phyloP scores from a whole-genome alignment of 306 rosid genomes.

The Acmispon strigosus region DNA sequence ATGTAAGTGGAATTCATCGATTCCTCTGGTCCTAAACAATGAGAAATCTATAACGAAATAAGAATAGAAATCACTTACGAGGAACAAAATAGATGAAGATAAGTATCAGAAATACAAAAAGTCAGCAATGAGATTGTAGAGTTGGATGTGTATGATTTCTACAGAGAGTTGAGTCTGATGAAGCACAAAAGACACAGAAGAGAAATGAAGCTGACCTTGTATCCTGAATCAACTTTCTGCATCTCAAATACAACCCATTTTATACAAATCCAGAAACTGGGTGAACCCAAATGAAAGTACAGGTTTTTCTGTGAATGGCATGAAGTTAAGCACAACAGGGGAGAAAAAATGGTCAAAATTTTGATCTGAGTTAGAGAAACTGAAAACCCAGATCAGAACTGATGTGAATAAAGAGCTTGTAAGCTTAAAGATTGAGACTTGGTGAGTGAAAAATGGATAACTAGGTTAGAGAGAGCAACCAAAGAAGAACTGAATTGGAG shows the following conservation, averaged over 20 bases:
- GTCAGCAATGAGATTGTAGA: neutral
- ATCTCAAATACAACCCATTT: constrained; percentile 23
- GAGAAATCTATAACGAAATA: neutral
- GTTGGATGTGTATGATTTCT: neutral
- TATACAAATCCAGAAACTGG: constrained; percentile 17
- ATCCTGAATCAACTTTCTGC: constrained; percentile 18
- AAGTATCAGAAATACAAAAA: neutral
- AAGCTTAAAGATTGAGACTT: constrained; percentile 26
- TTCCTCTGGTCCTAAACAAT: constrained; percentile 10
- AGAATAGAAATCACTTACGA: neutral
- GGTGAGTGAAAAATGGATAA: constrained; percentile 22
- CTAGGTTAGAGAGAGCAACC: constrained; percentile 35
- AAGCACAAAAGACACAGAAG: constrained; percentile 13
- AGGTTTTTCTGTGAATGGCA: constrained; percentile 14
- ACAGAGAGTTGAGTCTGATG: constrained; percentile 1
- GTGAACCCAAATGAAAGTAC: constrained; percentile 22
- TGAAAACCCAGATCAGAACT: constrained; percentile 38
- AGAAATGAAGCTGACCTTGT: constrained; percentile 40
- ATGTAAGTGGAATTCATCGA: constrained; percentile 3
- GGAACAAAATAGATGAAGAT: constrained; percentile 7
- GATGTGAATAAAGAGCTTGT: constrained; percentile 12
- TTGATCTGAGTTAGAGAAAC: constrained; percentile 27
- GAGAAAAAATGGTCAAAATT: neutral
- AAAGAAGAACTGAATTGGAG: constrained; percentile 22
- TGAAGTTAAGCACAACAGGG: constrained; percentile 22